These are phyloP conservation scores for Leishmania mexicana DNA, from an alignment of 208 protist genomes.

Conservation along the genomic window DNA sequence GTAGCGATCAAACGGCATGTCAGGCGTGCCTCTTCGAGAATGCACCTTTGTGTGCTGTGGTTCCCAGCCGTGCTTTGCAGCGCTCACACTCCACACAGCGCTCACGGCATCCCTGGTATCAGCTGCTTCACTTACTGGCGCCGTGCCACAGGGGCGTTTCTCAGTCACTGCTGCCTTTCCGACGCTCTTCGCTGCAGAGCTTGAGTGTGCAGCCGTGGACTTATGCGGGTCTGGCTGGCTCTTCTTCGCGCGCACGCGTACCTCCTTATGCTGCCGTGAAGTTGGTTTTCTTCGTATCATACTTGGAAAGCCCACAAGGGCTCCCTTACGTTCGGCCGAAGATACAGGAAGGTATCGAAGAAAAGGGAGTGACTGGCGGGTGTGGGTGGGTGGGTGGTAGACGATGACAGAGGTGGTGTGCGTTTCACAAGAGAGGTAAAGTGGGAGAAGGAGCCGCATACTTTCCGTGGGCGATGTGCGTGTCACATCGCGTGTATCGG, in stretches of 20 bases:
- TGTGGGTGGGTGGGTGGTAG: not conserved
- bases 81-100: conserved; percentile 4
- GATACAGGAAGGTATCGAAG: not conserved
- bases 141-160: not conserved
- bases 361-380: not conserved
- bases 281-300: not conserved
- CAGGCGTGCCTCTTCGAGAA: not conserved
- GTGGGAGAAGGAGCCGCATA: not conserved
- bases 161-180: conserved; percentile 8
- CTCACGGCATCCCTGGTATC: not conserved
- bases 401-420: conserved; percentile 1
- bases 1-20: conserved; percentile 19
- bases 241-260: conserved; percentile 3
- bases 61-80: conserved; percentile 12
- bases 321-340: not conserved
- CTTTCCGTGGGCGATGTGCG: not conserved
- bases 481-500: not conserved
- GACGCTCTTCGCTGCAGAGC: not conserved
- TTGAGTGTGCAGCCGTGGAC: not conserved
- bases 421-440: not conserved
- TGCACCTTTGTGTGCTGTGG: conserved; percentile 4
- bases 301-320: not conserved
- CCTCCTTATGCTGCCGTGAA: not conserved
- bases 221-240: not conserved
- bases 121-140: not conserved